These are phyloP conservation scores for Phytophthora tentaculata DNA, from an alignment of 352 stramenopile species.

Conservation along the genomic window DNA sequence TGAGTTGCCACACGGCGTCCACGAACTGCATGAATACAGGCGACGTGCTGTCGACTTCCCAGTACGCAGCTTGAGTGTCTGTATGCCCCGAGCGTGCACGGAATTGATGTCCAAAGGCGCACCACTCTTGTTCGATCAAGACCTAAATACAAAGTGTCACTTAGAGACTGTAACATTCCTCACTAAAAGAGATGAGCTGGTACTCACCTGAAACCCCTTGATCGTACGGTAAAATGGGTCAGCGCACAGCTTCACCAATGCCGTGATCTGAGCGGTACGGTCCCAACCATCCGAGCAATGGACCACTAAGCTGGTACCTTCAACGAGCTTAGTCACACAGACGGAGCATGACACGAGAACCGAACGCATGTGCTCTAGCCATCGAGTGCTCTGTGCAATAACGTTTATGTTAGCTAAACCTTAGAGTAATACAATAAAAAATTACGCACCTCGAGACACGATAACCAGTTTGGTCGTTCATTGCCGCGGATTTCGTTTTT, in stretches of 20 bases:
- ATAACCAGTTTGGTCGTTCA: slow-evolving; percentile 82
- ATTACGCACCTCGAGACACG: slow-evolving; percentile 67
- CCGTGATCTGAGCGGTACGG: slow-evolving; percentile 96
- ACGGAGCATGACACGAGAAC: slow-evolving; percentile 90
- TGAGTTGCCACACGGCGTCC: slow-evolving; percentile 98
- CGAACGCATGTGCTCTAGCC: slow-evolving; percentile 84
- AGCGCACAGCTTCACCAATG: slow-evolving; percentile 95
- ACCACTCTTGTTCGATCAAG: slow-evolving; percentile 99
- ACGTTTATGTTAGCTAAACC: slow-evolving; percentile 13
- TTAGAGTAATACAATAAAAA: neutral
- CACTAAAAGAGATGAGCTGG: neutral
- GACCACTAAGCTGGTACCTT: slow-evolving; percentile 95
- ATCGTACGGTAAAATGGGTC: slow-evolving; percentile 98
- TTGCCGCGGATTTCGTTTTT: slow-evolving; percentile 86
- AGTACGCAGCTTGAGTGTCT: slow-evolving; percentile 73
- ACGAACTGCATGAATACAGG: slow-evolving; percentile 99
- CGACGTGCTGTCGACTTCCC: slow-evolving; percentile 96
- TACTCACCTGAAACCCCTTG: slow-evolving; percentile 91
- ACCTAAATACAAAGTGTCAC: slow-evolving; percentile 43
- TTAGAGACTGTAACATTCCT: neutral
- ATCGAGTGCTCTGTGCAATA: slow-evolving; percentile 60
- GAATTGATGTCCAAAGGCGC: slow-evolving; percentile 99
- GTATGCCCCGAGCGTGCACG: slow-evolving; percentile 86
- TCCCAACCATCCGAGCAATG: slow-evolving; percentile 99
- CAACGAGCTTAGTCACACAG: slow-evolving; percentile 90